These are phyloP conservation scores for Sutorius eximius DNA, from an alignment of 1,284 basidiomycete species.

Conservation along the genomic window DNA sequence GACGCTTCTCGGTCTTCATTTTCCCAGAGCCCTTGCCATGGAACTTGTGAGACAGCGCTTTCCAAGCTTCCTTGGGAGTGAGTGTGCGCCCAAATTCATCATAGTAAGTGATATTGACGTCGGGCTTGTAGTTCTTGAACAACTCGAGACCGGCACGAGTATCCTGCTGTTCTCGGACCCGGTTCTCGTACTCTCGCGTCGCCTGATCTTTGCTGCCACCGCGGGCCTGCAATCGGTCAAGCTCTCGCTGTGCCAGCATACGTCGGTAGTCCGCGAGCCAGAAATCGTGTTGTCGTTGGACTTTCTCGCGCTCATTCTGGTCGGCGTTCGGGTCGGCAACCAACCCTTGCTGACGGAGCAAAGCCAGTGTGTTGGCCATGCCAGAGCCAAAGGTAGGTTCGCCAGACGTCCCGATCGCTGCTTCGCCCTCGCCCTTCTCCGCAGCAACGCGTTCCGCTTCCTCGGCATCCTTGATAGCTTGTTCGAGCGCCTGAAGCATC, in stretches of 20 bases:
- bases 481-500: conserved; percentile 73
- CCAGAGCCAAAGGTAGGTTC: conserved; percentile 79
- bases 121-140: conserved; percentile 95
- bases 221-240: conserved; percentile 73
- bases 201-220: conserved; percentile 91
- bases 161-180: conserved; percentile 87
- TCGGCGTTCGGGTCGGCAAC: conserved; percentile 68
- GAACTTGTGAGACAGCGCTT: conserved; percentile 92
- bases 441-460: conserved; percentile 47
- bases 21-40: conserved; percentile 93
- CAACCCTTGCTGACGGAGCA: conserved; percentile 92
- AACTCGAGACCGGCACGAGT: conserved; percentile 79
- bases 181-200: conserved; percentile 92
- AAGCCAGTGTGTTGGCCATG: conserved; percentile 84
- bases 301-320: conserved; percentile 74
- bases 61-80: conserved; percentile 96
- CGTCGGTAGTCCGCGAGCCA: conserved; percentile 89
- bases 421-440: conserved; percentile 33
- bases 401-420: conserved; percentile 58
- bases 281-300: conserved; percentile 83
- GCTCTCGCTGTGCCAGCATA: conserved; percentile 74
- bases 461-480: conserved; percentile 60
- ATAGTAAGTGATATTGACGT: conserved; percentile 94
- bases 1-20: conserved; percentile 91
- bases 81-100: conserved; percentile 93